Evolutionary conservation across 192 early-diverging fungal species (phyloP).

Genomic region (Gryganskiella cystojenkinii): DNA sequence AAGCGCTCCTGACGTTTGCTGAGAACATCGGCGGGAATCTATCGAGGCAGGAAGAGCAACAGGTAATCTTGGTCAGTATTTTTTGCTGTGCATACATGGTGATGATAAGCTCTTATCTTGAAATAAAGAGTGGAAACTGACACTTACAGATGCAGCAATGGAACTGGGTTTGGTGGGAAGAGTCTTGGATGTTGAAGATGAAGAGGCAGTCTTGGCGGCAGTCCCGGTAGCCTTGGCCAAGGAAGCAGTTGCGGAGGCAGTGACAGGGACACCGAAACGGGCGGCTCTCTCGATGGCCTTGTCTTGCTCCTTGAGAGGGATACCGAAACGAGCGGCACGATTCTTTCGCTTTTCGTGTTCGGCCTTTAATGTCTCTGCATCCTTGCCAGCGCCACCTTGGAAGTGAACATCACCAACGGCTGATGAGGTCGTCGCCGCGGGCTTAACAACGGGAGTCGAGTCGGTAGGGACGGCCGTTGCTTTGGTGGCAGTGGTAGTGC

Average conservation of each 20-base stretch:
- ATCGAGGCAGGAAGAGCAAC: not conserved
- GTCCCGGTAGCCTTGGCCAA: conserved; percentile 15
- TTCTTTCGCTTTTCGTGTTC: conserved; percentile 60
- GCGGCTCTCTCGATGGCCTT: conserved; percentile 63
- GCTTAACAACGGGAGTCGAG: conserved; percentile 15
- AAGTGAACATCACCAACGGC: conserved; percentile 4
- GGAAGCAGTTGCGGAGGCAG: conserved; percentile 17
- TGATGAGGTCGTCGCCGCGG: not conserved
- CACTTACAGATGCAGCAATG: conserved; percentile 21
- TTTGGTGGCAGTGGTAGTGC: conserved; percentile 7
- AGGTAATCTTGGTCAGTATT: too few relatives aligned
- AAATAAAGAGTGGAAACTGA: not conserved
- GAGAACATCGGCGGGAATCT: conserved; percentile 60
- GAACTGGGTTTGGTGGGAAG: conserved; percentile 30
- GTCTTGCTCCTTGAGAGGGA: conserved; percentile 57
- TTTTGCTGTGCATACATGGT: too few relatives aligned
- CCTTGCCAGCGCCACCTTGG: conserved; percentile 7
- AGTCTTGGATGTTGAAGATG: not conserved
- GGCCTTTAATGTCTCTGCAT: conserved; percentile 28
- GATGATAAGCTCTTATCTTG: too few relatives aligned
- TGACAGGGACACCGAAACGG: conserved; percentile 61
- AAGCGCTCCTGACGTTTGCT: conserved; percentile 66
- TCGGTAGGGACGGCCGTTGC: conserved; percentile 10
- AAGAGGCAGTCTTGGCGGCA: not conserved
- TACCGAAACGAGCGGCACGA: conserved; percentile 60